Base-by-base conservation (phyloP, 2,329 filamentous ascomycete genomes). In the Colletotrichum noveboracense region DNA sequence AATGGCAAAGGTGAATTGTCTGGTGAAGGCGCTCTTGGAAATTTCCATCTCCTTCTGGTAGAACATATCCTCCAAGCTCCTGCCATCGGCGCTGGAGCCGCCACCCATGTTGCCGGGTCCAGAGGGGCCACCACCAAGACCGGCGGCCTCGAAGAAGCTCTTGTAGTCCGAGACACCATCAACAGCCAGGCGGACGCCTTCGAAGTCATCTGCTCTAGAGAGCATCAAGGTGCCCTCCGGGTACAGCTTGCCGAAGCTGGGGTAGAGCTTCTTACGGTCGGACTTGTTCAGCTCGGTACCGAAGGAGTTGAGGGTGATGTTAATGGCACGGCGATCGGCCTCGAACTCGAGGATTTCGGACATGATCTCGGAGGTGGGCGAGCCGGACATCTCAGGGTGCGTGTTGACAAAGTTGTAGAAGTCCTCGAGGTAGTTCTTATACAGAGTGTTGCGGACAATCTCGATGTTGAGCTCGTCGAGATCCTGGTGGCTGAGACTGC, bases 21-120 rank as follows among this genome's bases (percentile, higher is more conserved):
- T 92, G 7, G 97, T 99, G 83, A 99, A 99, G 10, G 96, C 95
- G 76, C 94, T 88, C 90, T 99, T 99, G 71, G 95, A 96, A 78
- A 98, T 94, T 84, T 99, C 96, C 97, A 98, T 98, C 87, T 99
- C 97, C 88, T 98, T 98, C 85, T 98, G 95, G 85, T 99, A 99
- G 87, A 99, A 99, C 88, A 99, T 90, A 83, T 99, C 97, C 84
- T 99, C 97, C 80, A 99, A 86, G 81, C 96, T 98, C 87, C 95
- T 96, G 65, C 95, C 94, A 79, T 98, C 96, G 18, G 92, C 89
- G 30, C 93, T 93, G n/a, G 91, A 89, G 43, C 95, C 95, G 76
- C 95, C 94, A 28, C 92, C 92, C 94, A 96, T 95, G 85, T 97
- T 98, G 61, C 95, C 95, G 34, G 95, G 91, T 5, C 94, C 92